Evolutionary conservation across 768 basidiomycete genomes (phyloP).

Genomic region (Macrolepiota albuminosa): DNA sequence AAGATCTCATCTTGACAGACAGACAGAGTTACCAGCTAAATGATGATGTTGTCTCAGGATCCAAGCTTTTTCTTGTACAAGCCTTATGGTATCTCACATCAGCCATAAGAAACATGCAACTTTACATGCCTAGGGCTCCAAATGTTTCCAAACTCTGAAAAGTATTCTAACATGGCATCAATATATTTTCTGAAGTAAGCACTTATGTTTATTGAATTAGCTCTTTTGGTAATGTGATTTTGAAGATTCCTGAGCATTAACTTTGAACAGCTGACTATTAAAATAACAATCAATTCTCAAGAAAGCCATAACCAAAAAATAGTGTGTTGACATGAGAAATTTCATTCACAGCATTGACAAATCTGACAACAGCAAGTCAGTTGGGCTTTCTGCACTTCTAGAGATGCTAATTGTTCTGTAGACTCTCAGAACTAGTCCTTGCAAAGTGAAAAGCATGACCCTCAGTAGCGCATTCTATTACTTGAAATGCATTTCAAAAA

Average conservation of each 20-base stretch:
- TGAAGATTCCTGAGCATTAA: too few relatives aligned
- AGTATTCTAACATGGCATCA: too few relatives aligned
- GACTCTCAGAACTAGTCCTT: constrained; percentile 67
- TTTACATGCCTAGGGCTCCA: too few relatives aligned
- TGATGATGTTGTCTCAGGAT: constrained; percentile 47
- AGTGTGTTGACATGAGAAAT: constrained; percentile 39
- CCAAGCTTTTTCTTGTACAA: constrained; percentile 48
- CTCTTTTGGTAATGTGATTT: too few relatives aligned
- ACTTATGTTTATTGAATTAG: too few relatives aligned
- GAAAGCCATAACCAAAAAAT: neutral
- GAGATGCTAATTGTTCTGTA: constrained; percentile 5
- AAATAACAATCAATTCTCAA: too few relatives aligned
- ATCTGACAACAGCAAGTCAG: constrained; percentile 50
- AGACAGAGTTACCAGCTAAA: constrained; percentile 25
- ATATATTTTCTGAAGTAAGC: too few relatives aligned
- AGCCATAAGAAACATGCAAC: too few relatives aligned
- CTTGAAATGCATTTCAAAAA: constrained; percentile 61
- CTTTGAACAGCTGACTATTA: too few relatives aligned
- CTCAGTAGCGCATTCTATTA: constrained; percentile 66
- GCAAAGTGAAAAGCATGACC: constrained; percentile 73
- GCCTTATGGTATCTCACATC: constrained; percentile 47
- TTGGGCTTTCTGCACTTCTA: neutral
- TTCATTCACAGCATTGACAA: constrained; percentile 51
- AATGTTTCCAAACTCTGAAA: too few relatives aligned
- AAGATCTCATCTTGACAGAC: constrained; percentile 33